Base-by-base conservation (phyloP, 176 grass and related monocot genomes). In the Microstegium vimineum region DNA sequence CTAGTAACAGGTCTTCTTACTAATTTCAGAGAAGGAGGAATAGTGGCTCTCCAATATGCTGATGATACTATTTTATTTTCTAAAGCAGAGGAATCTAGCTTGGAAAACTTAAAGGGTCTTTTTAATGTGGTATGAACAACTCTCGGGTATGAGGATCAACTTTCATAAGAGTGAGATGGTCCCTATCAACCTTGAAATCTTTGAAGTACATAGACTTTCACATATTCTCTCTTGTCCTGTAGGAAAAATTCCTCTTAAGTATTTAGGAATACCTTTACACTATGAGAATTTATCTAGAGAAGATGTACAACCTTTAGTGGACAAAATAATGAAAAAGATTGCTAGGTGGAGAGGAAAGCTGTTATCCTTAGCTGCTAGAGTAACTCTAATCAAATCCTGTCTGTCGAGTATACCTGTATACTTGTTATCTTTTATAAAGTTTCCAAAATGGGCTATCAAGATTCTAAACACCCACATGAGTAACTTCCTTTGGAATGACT, bases 11-110 rank as follows among this genome's bases (percentile, higher is more conserved):
- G 51, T 0, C 18, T 56, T 0, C 5, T 56, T 0, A 1, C 1
- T 22, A 10, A 56, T 22, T 56, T 56, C 4, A 56, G 16, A 56
- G 3, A 0, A 2, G 15, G 15, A 37, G 51, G 51, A 0, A 22
- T 56, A 5, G 5, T 56, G 0, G 17, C 51, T 22, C 4, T n/a
- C 1, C 51, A 56, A 8, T 56, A 56, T 56, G 51, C 51, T 1
- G 51, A 56, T 8, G 51, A 56, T n/a, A 56, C 18, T 0, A 56
- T 56, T 56, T 4, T 56, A 0, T n/a, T 56, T 8, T 22, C 51
- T 1, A 6, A 22, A 2, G 3, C 2, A 20, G 4, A 56, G 2
- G 2, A 6, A 6, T 4, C 0, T 7, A 14, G 0, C 18, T 6
- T n/a, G 18, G 1, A 0, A 0, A 56, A 56, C 13, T 8, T 56